A percentile compares a stretch with the other conserved stretches of the same genome.
Evolutionary conservation across 805 yeast species (phyloP).

Genomic region (Barnettozyma salicaria): DNA sequence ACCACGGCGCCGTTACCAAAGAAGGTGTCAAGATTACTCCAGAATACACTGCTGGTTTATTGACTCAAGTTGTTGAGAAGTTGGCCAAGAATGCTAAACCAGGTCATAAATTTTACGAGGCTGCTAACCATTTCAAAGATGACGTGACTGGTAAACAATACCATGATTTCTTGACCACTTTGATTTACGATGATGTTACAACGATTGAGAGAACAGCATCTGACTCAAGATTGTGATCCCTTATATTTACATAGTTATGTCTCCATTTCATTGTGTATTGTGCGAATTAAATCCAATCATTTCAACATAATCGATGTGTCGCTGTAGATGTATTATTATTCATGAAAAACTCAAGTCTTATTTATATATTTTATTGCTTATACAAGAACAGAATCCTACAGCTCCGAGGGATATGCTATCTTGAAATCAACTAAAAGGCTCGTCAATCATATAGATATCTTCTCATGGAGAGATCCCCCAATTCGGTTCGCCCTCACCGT

Average conservation of each 20-base stretch:
- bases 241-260: too few species aligned
- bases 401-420: too few species aligned
- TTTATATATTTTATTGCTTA: too few species aligned
- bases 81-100: constrained; percentile 42
- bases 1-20: constrained; percentile 53
- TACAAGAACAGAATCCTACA: too few species aligned
- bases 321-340: too few species aligned
- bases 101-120: constrained; percentile 63
- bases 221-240: constrained; percentile 7
- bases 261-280: too few species aligned
- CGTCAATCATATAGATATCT: not conserved
- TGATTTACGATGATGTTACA: constrained; percentile 68
- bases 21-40: constrained; percentile 59
- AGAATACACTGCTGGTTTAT: constrained; percentile 48
- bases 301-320: too few species aligned
- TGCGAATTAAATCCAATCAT: too few species aligned
- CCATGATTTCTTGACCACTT: constrained; percentile 71
- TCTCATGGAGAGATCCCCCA: constrained; percentile 17
- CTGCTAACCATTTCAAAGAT: constrained; percentile 65
- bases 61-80: constrained; percentile 56
- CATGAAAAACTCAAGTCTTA: too few species aligned
- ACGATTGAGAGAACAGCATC: constrained; percentile 31
- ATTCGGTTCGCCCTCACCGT: constrained; percentile 29
- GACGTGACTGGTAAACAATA: constrained; percentile 68
- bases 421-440: too few species aligned